Base-by-base conservation (phyloP, 1,139 yeast species). In the Blastobotrys aristatus region DNA sequence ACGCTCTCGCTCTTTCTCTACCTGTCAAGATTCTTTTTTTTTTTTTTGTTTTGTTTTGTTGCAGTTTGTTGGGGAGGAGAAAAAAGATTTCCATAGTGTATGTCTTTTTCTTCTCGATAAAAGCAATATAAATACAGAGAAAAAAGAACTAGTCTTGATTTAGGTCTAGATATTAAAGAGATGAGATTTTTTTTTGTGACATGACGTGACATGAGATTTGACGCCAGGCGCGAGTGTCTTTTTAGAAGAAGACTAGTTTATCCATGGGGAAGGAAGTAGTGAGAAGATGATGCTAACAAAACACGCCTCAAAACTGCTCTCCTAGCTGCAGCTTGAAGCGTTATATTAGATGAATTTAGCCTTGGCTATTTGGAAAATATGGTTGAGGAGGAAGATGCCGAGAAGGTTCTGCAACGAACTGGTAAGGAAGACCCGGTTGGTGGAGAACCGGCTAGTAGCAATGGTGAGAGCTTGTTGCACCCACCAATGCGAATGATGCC, bases 51-150 rank as follows among this genome's bases (percentile, higher is more conserved):
- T 34, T 34, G 38, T 34, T 34, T 34, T 24, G 27, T 24, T 34
- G 38, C 38, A 34, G 38, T 34, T 34, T 34, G 21, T 21, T 34
- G 38, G 38, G 24, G 38, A 34, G 18, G 10, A 24, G n/a, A n/a
- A n/a, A n/a, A n/a, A n/a, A n/a, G n/a, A n/a, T n/a, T n/a, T 16
- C 17, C 3, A 17, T 30, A 27, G 31, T 27, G 31, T n/a, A 11
- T 27, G n/a, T 27, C 17, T 4, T 30, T 30, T 14, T 5, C 17
- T 14, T 16, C 14, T 4, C 17, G 14, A 3, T 30, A 30, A 30
- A 34, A 17, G 16, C 7, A 33, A 14, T 8, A 14, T 10, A 33
- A 14, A 8, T n/a, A n/a, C 8, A 17, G n/a, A 27, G 11, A 27
- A 30, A 5, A 30, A 14, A 6, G 17, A 14, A 30, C 14, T 17